Evolutionary conservation across 192 early-diverging fungal genomes (phyloP).

Genomic region (Coemansia sp.): DNA sequence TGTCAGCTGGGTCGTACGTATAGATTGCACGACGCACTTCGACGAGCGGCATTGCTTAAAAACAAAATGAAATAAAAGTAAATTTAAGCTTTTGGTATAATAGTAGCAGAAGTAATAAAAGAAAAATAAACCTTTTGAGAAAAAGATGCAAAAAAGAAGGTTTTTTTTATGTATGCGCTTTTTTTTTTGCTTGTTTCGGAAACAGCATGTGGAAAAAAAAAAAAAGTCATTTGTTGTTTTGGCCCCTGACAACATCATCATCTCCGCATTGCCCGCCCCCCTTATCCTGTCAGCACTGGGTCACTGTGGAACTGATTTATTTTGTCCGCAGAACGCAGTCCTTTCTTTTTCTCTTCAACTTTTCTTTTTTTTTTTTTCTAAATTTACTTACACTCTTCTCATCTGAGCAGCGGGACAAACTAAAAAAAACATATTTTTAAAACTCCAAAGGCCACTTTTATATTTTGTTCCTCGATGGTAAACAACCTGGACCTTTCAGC

Average conservation of each 20-base stretch:
- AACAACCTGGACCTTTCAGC: conserved; percentile 68
- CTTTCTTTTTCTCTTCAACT: not conserved
- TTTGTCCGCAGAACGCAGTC: no score
- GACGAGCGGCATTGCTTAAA: conserved; percentile 29
- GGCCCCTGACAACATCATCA: not conserved
- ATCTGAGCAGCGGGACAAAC: no score
- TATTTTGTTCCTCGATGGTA: conserved; percentile 30
- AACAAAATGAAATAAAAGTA: not conserved
- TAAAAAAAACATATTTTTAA: not conserved
- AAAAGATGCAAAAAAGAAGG: not conserved
- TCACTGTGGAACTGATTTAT: no score
- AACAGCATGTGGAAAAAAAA: conserved; percentile 2
- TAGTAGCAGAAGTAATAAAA: not conserved
- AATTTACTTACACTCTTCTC: no score
- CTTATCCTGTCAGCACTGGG: no score
- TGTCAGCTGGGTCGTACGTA: conserved; percentile 81
- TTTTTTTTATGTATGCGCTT: not conserved
- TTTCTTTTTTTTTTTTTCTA: not conserved
- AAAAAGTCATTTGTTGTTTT: not conserved
- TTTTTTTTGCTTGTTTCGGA: not conserved
- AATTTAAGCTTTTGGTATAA: not conserved
- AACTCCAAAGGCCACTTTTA: not conserved
- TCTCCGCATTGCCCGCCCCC: no score
- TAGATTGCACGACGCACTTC: conserved; percentile 81
- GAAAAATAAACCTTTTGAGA: no score